Evolutionary conservation across 495 filamentous ascomycete species (phyloP).

Genomic region (Aspergillus ellipticus): DNA sequence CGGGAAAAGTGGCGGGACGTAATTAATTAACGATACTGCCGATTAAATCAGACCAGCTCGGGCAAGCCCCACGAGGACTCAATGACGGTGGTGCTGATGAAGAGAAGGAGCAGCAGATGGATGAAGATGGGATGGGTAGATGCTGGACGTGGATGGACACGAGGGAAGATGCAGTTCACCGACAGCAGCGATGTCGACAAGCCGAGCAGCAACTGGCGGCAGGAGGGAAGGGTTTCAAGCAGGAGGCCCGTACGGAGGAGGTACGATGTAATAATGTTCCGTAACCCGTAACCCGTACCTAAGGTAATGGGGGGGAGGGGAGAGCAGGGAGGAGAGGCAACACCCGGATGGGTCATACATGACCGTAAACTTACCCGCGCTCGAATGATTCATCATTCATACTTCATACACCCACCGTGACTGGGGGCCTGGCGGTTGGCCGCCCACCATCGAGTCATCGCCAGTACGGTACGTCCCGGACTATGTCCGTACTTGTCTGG

Average conservation of each 20-base stretch:
- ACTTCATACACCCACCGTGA: too few relatives aligned
- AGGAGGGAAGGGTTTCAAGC: background rate
- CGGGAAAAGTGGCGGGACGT: slow-evolving; percentile 31
- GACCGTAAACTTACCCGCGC: too few relatives aligned
- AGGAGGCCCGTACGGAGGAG: too few relatives aligned
- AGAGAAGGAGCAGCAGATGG: background rate
- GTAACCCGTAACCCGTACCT: too few relatives aligned
- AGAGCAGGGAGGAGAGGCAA: too few relatives aligned
- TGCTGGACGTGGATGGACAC: background rate
- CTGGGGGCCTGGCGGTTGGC: too few relatives aligned
- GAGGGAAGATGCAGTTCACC: slow-evolving; percentile 1
- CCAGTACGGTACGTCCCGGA: background rate
- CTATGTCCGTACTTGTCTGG: background rate
- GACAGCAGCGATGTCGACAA: background rate
- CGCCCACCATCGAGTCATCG: too few relatives aligned
- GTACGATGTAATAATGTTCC: too few relatives aligned
- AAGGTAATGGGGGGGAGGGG: background rate
- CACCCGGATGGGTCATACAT: too few relatives aligned
- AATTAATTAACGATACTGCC: slow-evolving; percentile 10
- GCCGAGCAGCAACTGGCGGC: slow-evolving; percentile 3
- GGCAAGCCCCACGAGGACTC: background rate
- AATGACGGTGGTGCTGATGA: background rate
- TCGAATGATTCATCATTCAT: too few relatives aligned
- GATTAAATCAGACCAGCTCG: slow-evolving; percentile 4
- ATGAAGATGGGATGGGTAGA: background rate